Base-by-base conservation (phyloP, 2,329 filamentous ascomycete genomes). In the Colletotrichum agaves region DNA sequence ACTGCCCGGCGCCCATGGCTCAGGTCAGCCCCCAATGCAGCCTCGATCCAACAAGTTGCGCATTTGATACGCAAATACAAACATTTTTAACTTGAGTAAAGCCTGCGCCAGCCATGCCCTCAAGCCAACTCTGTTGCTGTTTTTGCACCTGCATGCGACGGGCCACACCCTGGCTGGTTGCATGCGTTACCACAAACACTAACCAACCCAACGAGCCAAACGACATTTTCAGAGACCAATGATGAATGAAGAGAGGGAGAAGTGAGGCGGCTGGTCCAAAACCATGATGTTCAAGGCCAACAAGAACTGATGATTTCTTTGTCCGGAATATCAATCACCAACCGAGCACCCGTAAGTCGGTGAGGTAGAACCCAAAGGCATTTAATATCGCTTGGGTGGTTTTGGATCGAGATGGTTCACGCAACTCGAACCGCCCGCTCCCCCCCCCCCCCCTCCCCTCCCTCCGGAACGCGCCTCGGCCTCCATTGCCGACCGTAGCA, bases 71-170 rank as follows among this genome's bases (percentile, higher is more conserved):
- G 12, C 35, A 33, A 55, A 31, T 21, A 21, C 52, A 39, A 13
- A 23, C 15, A 12, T 43, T 41, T 13, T 41, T 37, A 27, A 27
- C 39, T n/a, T 19, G 10, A 46, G 6, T 33, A n/a, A 33, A 50
- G 43, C 63, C 58, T 41, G 59, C 58, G 37, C 56, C 55, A 55
- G 53, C 33, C 35, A 56, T 55, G 49, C 58, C 39, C 58, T 39
- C 33, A 57, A 39, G 53, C 63, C 52, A 67, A 58, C 59, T 63
- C 43, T 56, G 31, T 53, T 57, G 19, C 44, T 41, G 52, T 21
- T 41, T 63, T 57, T 63, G 52, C 39, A 59, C 53, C 64, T 47
- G 61, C 64, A 67, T 64, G 64, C 64, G 64, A 67, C 60, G 37
- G 64, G 46, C 52, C 61, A 63, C 52, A 49, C 61, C 39, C 60